Base-by-base conservation (phyloP, 23 red algal genomes). In the Gracilaria vermiculophylla region DNA sequence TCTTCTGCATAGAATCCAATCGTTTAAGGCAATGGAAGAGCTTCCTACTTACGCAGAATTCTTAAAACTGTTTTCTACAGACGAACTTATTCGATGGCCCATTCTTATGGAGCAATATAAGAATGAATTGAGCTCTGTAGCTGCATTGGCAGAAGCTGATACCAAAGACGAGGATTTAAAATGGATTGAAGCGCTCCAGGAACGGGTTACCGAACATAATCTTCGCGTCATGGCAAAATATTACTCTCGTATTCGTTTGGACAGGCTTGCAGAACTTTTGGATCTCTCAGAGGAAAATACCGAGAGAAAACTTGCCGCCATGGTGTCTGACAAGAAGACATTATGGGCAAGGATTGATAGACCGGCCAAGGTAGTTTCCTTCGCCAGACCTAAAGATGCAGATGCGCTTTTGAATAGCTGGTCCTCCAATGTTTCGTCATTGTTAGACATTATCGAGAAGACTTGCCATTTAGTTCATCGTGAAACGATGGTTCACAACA, bases 191-290 rank as follows among this genome's bases (percentile, higher is more conserved):
- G 69, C 75, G 16, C 69, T 99, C 53, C 88, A 94, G 52, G 71
- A 87, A 54, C 91, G 97, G 35, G 87, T 94, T 1, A 95, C 88
- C 23, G 97, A 99, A 80, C 97, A 99, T 67, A 99, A 99, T 53
- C 85, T 99, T 17, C 97, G 97, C n/a, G 97, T 99, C 41, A 73
- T 88, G 54, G 77, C 86, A 10, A 69, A 81, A 25, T 95, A 99
- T 57, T 99, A 99, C 70, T 78, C 92, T 32, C 87, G 92, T 41
- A 90, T 99, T 27, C 85, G 72, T 21, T 34, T 99, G 62, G 10
- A 62, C 6, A 47, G 92, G 42, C 89, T 99, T 39, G 97, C 92
- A 14, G 88, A 77, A 23, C 62, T 99, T 5, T 42, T 99, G 40
- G 94, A 95, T 82, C 49, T 94, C 53, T 72, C 74, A 0, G 82